Conservation (phyloP, 257 asterid species). For the Solanum virginianum region DNA sequence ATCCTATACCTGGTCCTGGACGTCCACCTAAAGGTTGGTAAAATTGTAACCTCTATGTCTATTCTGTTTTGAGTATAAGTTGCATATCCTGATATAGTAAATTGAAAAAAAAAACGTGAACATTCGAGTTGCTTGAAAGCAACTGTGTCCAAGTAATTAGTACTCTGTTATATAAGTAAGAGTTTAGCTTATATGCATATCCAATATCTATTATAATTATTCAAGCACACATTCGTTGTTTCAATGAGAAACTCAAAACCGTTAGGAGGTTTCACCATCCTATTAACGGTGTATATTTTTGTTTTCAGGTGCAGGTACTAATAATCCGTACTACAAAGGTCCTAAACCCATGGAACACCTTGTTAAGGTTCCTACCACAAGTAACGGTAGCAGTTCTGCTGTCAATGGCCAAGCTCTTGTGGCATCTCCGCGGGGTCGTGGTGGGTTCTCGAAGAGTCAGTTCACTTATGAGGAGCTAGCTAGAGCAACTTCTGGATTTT, state of each 20-base stretch:
- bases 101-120: background rate
- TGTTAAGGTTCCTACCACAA: constrained; percentile 16
- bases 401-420: constrained; percentile 13
- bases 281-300: background rate
- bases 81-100: background rate
- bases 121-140: background rate
- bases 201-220: background rate
- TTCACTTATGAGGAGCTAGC: constrained; percentile 65
- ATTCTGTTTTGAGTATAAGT: background rate
- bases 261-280: background rate
- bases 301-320: background rate
- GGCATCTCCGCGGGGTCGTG: constrained; percentile 22
- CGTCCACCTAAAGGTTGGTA: constrained; percentile 16
- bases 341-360: constrained; percentile 15
- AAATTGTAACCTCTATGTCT: background rate
- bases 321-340: constrained; percentile 12
- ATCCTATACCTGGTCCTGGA: background rate
- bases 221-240: background rate
- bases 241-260: background rate
- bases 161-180: background rate
- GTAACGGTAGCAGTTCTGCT: constrained; percentile 9
- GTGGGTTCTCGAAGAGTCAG: constrained; percentile 33
- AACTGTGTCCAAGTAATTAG: background rate
- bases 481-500: constrained; percentile 51
- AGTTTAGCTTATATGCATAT: background rate